Percentiles rank a stretch among this genome's conserved stretches.
Conservation (phyloP, 1,284 basidiomycete genomes). For the Malassezia japonica region DNA sequence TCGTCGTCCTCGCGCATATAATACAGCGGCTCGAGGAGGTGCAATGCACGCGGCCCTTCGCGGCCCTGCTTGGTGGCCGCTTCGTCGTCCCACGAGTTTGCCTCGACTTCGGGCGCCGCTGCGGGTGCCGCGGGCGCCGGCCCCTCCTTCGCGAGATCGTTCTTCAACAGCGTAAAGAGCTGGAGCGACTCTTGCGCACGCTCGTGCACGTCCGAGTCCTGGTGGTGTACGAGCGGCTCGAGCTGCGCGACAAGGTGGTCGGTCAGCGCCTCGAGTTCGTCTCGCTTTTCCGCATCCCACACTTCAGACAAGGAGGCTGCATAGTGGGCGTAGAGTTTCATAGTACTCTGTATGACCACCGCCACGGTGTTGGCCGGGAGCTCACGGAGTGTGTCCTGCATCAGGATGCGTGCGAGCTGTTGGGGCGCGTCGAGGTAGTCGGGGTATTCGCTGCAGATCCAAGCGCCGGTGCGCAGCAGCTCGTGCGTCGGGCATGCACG, state of each 20-base stretch:
- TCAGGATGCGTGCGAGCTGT: slow-evolving; percentile 53
- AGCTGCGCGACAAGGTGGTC: slow-evolving; percentile 58
- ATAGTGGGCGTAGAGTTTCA: slow-evolving; percentile 81
- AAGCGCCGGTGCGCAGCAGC: slow-evolving; percentile 80
- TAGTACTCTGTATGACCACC: slow-evolving; percentile 59
- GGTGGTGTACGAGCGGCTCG: slow-evolving; percentile 51
- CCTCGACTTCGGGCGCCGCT: neutral
- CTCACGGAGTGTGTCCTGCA: slow-evolving; percentile 14
- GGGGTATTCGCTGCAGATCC: slow-evolving; percentile 88
- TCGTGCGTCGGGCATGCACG: slow-evolving; percentile 50
- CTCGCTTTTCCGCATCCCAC: slow-evolving; percentile 70
- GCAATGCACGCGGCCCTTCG: slow-evolving; percentile 68
- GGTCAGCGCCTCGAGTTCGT: slow-evolving; percentile 58
- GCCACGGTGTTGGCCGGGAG: slow-evolving; percentile 5
- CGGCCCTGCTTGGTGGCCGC: neutral
- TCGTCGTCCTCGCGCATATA: slow-evolving; percentile 72
- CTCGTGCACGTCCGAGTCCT: slow-evolving; percentile 81
- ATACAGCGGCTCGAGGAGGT: slow-evolving; percentile 74
- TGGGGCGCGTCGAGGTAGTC: slow-evolving; percentile 41
- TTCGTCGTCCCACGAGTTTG: neutral
- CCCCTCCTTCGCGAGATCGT: slow-evolving; percentile 56
- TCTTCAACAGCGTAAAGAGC: slow-evolving; percentile 68
- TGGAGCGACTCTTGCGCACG: slow-evolving; percentile 71
- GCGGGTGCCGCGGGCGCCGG: neutral
- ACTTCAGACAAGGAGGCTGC: slow-evolving; percentile 61